These are phyloP conservation scores for Annulohypoxylon maeteangense DNA, from an alignment of 495 filamentous ascomycete species.

Conservation along the genomic window DNA sequence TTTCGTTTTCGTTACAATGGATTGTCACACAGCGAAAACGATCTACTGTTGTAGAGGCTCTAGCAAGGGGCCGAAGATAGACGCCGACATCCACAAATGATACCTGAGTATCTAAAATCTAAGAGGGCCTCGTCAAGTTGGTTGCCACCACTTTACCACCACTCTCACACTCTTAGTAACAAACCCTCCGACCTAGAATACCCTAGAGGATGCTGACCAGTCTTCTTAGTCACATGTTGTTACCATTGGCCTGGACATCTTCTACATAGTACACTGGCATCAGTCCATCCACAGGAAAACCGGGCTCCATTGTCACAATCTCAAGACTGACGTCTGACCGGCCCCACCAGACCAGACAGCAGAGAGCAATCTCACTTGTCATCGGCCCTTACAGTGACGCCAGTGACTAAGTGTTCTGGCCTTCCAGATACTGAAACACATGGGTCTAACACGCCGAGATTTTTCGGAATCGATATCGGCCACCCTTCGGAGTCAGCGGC, in stretches of 20 bases:
- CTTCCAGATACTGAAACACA: constrained; percentile 1
- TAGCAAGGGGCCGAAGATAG: constrained; percentile 26
- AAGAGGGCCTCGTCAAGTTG: constrained; percentile 21
- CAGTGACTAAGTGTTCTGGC: constrained; percentile 23
- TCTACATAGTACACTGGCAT: constrained; percentile 20
- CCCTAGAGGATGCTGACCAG: constrained; percentile 39
- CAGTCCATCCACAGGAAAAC: constrained; percentile 40
- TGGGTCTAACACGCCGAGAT: constrained; percentile 22
- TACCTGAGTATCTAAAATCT: constrained; percentile 21
- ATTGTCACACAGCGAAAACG: constrained; percentile 31
- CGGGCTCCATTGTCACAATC: constrained; percentile 40
- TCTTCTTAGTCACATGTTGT: constrained; percentile 46
- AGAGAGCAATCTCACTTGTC: constrained; percentile 19
- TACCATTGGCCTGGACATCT: constrained; percentile 26
- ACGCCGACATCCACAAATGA: constrained; percentile 26
- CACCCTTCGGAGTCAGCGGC: constrained; percentile 31
- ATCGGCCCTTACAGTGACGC: constrained; percentile 26
- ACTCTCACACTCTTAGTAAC: constrained; percentile 25
- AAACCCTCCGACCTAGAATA: constrained; percentile 34
- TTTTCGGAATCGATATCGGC: constrained; percentile 30
- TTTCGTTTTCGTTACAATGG: constrained; percentile 32
- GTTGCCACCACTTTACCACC: constrained; percentile 21
- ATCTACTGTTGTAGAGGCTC: constrained; percentile 21
- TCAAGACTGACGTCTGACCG: constrained; percentile 38
- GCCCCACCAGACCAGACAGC: constrained; percentile 29